Evolutionary conservation across 2,329 filamentous ascomycete genomes (phyloP).

Genomic region (Trichoderma atrobrunneum): DNA sequence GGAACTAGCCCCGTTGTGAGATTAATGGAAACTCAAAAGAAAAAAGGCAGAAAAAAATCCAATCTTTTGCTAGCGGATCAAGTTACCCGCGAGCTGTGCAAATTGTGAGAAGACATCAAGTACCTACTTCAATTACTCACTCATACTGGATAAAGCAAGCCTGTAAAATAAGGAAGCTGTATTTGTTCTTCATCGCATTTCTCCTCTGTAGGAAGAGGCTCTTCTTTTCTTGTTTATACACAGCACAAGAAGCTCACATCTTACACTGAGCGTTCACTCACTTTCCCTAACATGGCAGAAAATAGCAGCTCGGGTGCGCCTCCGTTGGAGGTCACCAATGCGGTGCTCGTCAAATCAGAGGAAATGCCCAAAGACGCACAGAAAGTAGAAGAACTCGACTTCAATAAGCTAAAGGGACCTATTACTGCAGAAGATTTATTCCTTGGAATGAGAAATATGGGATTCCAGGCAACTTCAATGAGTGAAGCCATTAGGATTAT

Average conservation of each 20-base stretch:
- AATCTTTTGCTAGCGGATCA: not conserved
- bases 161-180: not conserved
- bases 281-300: conserved; percentile 30
- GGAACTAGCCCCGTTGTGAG: not conserved
- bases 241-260: not conserved
- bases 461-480: conserved; percentile 68
- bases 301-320: conserved; percentile 40
- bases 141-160: not conserved
- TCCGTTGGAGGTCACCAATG: conserved; percentile 67
- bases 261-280: not conserved
- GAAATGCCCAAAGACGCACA: conserved; percentile 76
- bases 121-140: not conserved
- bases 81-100: conserved; percentile 9
- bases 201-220: not conserved
- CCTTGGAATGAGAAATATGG: conserved; percentile 80
- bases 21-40: not conserved
- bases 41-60: not conserved
- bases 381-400: conserved; percentile 87
- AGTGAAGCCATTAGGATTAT: conserved; percentile 87
- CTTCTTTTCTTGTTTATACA: not conserved
- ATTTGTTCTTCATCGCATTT: not conserved
- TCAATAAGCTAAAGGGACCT: conserved; percentile 73
- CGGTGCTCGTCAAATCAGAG: conserved; percentile 80
- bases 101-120: not conserved
- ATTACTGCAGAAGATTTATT: conserved; percentile 86